These are phyloP conservation scores for Podospora sp. DNA, from an alignment of 495 filamentous ascomycete species.

Conservation along the genomic window DNA sequence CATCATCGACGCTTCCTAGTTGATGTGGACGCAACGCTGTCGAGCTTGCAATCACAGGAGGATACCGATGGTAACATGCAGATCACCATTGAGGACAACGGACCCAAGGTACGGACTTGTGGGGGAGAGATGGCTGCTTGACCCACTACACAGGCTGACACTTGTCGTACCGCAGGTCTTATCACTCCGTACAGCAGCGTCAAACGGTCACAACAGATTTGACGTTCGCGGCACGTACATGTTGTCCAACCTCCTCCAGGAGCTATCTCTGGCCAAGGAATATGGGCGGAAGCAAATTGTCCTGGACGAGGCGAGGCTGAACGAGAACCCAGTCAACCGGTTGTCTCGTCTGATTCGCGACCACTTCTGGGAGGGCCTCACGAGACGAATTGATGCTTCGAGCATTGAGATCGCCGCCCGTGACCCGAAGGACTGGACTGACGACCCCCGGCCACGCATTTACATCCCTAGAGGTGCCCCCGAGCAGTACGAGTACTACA, in stretches of 20 bases:
- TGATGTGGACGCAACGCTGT: slow-evolving; percentile 73
- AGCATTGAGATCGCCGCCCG: slow-evolving; percentile 82
- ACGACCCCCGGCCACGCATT: slow-evolving; percentile 83
- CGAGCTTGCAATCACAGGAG: slow-evolving; percentile 73
- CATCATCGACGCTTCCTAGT: slow-evolving; percentile 72
- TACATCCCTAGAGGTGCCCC: slow-evolving; percentile 85
- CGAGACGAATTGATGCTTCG: slow-evolving; percentile 81
- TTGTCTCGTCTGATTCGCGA: slow-evolving; percentile 82
- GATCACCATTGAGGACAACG: slow-evolving; percentile 94
- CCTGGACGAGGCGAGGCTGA: slow-evolving; percentile 82
- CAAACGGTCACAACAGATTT: slow-evolving; percentile 77
- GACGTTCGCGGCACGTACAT: slow-evolving; percentile 94
- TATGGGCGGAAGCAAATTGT: slow-evolving; percentile 82
- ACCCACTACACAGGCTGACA: slow-evolving; percentile 20
- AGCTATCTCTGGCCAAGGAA: slow-evolving; percentile 85
- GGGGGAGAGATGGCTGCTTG: slow-evolving; percentile 15
- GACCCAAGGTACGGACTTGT: slow-evolving; percentile 73
- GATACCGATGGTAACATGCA: slow-evolving; percentile 91
- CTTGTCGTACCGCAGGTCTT: slow-evolving; percentile 53
- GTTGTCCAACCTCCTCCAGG: slow-evolving; percentile 92
- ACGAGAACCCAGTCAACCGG: slow-evolving; percentile 89
- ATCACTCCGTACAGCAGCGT: slow-evolving; percentile 80
- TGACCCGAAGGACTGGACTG: slow-evolving; percentile 91
- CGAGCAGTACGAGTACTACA: slow-evolving; percentile 88
- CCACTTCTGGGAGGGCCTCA: slow-evolving; percentile 88